These are phyloP conservation scores for Paramarasmius palmivorus DNA, from an alignment of 1,284 basidiomycete genomes.

Conservation along the genomic window DNA sequence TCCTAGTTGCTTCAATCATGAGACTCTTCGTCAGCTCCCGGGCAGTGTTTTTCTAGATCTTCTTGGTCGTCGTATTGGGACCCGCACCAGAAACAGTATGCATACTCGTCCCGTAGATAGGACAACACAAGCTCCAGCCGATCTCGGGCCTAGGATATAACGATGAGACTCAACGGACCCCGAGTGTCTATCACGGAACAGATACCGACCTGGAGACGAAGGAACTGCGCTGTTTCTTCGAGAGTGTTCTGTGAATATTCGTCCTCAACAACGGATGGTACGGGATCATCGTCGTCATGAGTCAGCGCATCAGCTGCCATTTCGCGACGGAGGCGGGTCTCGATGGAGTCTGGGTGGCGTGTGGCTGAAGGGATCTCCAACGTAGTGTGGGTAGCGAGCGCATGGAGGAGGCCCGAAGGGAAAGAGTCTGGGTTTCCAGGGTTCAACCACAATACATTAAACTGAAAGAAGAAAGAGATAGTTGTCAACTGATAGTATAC, in stretches of 20 bases:
- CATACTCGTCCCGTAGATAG: conserved; percentile 70
- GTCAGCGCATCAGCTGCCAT: conserved; percentile 68
- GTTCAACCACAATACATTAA: conserved; percentile 78
- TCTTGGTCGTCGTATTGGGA: conserved; percentile 63
- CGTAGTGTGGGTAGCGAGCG: conserved; percentile 43
- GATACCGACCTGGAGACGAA: conserved; percentile 61
- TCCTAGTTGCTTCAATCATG: conserved; percentile 58
- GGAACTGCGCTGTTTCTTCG: conserved; percentile 66
- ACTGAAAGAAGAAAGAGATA: conserved; percentile 41
- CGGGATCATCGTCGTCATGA: conserved; percentile 26
- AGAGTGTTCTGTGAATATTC: conserved; percentile 55
- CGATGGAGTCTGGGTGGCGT: conserved; percentile 25
- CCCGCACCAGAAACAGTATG: conserved; percentile 89
- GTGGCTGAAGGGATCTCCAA: conserved; percentile 25
- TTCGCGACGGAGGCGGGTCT: conserved; percentile 57
- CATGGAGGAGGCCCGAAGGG: conserved; percentile 63
- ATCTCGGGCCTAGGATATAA: conserved; percentile 56
- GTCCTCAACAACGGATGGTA: conserved; percentile 27
- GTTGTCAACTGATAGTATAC: not conserved
- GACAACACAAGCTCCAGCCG: conserved; percentile 66
- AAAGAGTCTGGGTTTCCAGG: conserved; percentile 63
- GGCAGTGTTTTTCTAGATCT: conserved; percentile 69
- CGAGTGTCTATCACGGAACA: conserved; percentile 14
- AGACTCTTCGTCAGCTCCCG: conserved; percentile 74
- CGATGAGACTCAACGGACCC: conserved; percentile 14